Evolutionary conservation across 768 basidiomycete species (phyloP), one percentile per base, ranked within the genome.

Genomic region (Dictyophora rubrovolvata): DNA sequence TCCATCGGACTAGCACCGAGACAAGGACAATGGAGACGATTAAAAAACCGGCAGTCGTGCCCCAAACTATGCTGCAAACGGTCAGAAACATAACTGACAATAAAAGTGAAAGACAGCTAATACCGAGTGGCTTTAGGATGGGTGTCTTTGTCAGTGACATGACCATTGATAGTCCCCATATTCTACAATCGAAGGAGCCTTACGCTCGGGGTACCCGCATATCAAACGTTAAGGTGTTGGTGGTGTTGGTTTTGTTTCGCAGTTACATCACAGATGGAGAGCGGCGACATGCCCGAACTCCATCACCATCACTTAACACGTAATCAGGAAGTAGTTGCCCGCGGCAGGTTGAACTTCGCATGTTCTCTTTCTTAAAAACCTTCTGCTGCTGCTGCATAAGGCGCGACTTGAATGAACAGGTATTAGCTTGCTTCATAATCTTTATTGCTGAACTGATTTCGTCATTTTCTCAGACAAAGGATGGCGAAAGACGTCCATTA

Each of bases 351-450:
- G 28, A 2, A 28, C 4, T 28, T 2, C 22, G 50, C 49, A 59
- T 59, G 57, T 11, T 12, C 28, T 51, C 57, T 18, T 33, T 59
- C 33, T 37, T 59, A 17, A 36, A 37, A 17, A 20, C 9, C 18
- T 35, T 52, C 17, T 59, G 34, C 20, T 36, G 11, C n/a, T 59
- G 57, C 49, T 59, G 57, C 35, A 35, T 50, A 5, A 48, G 49
- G 16, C 28, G 18, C 12, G 18, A 48, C 9, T 34, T 11, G 21
- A 18, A 18, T 16, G 50, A 20, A 36, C 51, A 55, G 47, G 21
- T n/a, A 9, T 48, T 2, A 48, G 14, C 3, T 12, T 6, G 17
- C 50, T 34, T 51, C 23, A 20, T 48, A 18, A 2, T 21, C 23
- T 28, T 22, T 22, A 22, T 42, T 28, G 17, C 33, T 21, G 37